phyloP scores from a whole-genome alignment of 1,139 yeast species.

The Geotrichum fermentans region DNA sequence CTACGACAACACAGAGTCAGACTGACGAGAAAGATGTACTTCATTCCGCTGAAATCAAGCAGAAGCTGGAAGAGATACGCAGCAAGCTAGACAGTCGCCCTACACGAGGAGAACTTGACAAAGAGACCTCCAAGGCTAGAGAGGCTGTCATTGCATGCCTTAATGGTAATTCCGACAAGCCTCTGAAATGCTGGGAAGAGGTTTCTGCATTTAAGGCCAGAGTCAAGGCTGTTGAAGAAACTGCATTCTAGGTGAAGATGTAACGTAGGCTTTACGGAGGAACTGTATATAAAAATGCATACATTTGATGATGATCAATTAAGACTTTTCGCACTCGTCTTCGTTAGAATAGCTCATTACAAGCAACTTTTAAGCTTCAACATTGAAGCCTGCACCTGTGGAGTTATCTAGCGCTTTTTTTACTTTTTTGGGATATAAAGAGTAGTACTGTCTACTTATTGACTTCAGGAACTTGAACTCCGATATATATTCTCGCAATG shows the following conservation, averaged over 20 bases:
- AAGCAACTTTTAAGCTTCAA: too few relatives aligned
- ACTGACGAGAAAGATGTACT: slow-evolving; percentile 37
- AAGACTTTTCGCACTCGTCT: too few relatives aligned
- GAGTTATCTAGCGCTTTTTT: too few relatives aligned
- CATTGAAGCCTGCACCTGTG: too few relatives aligned
- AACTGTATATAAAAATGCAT: too few relatives aligned
- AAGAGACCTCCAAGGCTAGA: slow-evolving; percentile 46
- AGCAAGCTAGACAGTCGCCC: slow-evolving; percentile 37
- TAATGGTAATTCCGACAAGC: slow-evolving; percentile 59
- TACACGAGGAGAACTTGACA: slow-evolving; percentile 37
- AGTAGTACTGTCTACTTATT: too few relatives aligned
- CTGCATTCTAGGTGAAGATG: neutral
- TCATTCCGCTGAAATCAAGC: slow-evolving; percentile 29
- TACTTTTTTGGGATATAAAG: too few relatives aligned
- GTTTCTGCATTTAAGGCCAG: slow-evolving; percentile 62
- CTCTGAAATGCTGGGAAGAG: slow-evolving; percentile 84
- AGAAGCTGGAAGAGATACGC: slow-evolving; percentile 46
- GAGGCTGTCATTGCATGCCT: slow-evolving; percentile 60
- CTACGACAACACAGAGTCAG: slow-evolving; percentile 27
- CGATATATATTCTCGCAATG: too few relatives aligned
- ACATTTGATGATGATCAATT: too few relatives aligned
- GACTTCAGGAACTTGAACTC: too few relatives aligned
- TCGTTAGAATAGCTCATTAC: too few relatives aligned
- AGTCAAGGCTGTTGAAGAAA: slow-evolving; percentile 14
- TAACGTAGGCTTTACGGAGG: too few relatives aligned